phyloP scores from a whole-genome alignment of 2,329 filamentous ascomycete genomes.

The Coleophoma cylindrospora region DNA sequence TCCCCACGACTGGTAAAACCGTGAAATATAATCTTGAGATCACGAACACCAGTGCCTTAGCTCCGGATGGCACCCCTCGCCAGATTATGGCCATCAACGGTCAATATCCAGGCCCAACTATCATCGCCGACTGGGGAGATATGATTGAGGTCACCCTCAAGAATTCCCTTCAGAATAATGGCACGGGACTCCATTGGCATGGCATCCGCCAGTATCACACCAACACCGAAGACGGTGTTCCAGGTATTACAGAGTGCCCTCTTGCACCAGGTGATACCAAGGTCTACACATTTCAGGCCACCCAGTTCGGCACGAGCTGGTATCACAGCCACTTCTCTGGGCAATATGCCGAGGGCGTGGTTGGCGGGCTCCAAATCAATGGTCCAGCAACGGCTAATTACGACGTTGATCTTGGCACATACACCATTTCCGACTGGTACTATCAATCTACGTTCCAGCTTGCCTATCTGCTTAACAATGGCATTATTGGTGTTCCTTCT shows the following conservation, averaged over 20 bases:
- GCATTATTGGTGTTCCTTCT: not conserved
- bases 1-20: slow-evolving; percentile 5
- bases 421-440: slow-evolving; percentile 8
- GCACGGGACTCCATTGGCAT: slow-evolving; percentile 36
- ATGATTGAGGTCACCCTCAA: slow-evolving; percentile 19
- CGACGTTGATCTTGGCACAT: slow-evolving; percentile 10
- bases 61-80: slow-evolving; percentile 20
- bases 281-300: slow-evolving; percentile 25
- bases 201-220: slow-evolving; percentile 36
- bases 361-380: slow-evolving; percentile 31
- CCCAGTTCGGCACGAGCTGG: slow-evolving; percentile 25
- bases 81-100: slow-evolving; percentile 22
- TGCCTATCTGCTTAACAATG: slow-evolving; percentile 9
- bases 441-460: slow-evolving; percentile 32
- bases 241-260: slow-evolving; percentile 24
- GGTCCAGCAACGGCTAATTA: slow-evolving; percentile 23
- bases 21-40: slow-evolving; percentile 11
- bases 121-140: slow-evolving; percentile 25
- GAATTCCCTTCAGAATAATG: slow-evolving; percentile 28
- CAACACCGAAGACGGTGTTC: slow-evolving; percentile 34
- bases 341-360: slow-evolving; percentile 44
- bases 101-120: slow-evolving; percentile 23
- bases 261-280: slow-evolving; percentile 40
- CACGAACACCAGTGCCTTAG: slow-evolving; percentile 4
- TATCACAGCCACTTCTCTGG: slow-evolving; percentile 48